These are phyloP conservation scores for Curvularia eragrostidis DNA, from an alignment of 2,329 filamentous ascomycete genomes.

Conservation along the genomic window DNA sequence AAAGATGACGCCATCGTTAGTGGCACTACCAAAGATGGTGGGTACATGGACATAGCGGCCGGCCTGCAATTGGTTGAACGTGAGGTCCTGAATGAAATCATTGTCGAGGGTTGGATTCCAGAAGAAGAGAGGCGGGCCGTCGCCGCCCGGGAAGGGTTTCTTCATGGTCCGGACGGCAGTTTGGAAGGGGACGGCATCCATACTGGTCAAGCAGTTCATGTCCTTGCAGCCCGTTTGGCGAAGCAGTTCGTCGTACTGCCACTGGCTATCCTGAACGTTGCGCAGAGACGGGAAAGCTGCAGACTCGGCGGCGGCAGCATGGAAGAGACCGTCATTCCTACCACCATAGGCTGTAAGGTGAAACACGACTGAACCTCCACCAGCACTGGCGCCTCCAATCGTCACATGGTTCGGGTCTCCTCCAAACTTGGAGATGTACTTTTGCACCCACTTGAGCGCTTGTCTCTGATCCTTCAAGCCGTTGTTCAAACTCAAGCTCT, in stretches of 20 bases:
- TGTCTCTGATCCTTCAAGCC: constrained; percentile 49
- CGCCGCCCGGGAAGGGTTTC: constrained; percentile 49
- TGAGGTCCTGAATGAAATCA: constrained; percentile 51
- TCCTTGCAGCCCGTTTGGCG: constrained; percentile 46
- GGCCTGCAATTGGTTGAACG: constrained; percentile 46
- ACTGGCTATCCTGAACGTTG: constrained; percentile 50
- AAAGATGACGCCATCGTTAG: constrained; percentile 53
- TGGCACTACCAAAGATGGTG: constrained; percentile 54
- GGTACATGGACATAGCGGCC: constrained; percentile 52
- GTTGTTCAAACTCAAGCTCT: constrained; percentile 45
- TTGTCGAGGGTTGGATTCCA: constrained; percentile 55
- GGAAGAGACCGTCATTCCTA: constrained; percentile 46
- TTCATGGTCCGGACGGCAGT: constrained; percentile 45
- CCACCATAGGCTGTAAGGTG: constrained; percentile 49
- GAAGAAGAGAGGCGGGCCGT: constrained; percentile 46
- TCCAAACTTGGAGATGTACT: constrained; percentile 49
- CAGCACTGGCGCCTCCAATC: constrained; percentile 49
- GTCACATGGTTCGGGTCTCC: constrained; percentile 51
- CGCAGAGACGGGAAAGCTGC: constrained; percentile 51
- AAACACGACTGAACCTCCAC: constrained; percentile 49
- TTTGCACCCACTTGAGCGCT: constrained; percentile 47
- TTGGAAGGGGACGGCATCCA: constrained; percentile 50
- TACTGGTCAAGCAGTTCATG: constrained; percentile 48
- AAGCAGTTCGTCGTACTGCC: constrained; percentile 51
- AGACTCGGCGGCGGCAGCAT: constrained; percentile 45